These are phyloP conservation scores for Delonix regia DNA, from an alignment of 306 rosid species.

Conservation along the genomic window DNA sequence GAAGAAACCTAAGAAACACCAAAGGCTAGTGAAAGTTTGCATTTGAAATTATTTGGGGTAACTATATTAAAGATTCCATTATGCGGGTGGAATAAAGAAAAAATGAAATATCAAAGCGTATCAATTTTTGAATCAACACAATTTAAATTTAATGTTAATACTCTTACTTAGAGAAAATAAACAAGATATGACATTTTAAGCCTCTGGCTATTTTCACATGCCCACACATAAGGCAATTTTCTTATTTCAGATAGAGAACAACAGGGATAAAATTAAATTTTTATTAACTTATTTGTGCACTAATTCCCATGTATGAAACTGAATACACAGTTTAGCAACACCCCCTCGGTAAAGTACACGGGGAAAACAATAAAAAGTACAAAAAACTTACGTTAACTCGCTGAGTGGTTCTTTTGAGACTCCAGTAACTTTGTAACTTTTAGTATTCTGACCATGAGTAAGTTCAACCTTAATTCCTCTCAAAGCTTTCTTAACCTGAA, in stretches of 20 bases:
- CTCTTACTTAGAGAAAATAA: neutral
- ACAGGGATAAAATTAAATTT: neutral
- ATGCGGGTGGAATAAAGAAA: neutral
- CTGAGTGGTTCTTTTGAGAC: slow-evolving; percentile 49
- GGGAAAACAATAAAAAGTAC: neutral
- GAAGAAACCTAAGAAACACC: slow-evolving; percentile 55
- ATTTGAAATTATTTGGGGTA: neutral
- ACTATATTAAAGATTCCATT: too few relatives aligned
- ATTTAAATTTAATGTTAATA: neutral
- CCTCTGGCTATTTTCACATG: neutral
- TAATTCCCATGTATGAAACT: neutral
- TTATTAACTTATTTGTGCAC: neutral
- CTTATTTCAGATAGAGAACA: neutral
- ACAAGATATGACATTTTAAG: neutral
- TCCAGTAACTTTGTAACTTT: slow-evolving; percentile 50
- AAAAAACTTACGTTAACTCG: slow-evolving; percentile 52
- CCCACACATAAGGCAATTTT: neutral
- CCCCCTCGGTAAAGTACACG: neutral
- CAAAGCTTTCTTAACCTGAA: slow-evolving; percentile 59
- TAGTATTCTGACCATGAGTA: neutral
- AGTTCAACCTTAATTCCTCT: slow-evolving; percentile 54
- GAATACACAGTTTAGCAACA: neutral
- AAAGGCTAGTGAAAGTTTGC: neutral
- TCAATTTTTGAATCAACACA: neutral
- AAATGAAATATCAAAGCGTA: neutral